These are phyloP conservation scores for Acer yangbiense DNA, from an alignment of 345 rosid genomes.

Conservation along the genomic window DNA sequence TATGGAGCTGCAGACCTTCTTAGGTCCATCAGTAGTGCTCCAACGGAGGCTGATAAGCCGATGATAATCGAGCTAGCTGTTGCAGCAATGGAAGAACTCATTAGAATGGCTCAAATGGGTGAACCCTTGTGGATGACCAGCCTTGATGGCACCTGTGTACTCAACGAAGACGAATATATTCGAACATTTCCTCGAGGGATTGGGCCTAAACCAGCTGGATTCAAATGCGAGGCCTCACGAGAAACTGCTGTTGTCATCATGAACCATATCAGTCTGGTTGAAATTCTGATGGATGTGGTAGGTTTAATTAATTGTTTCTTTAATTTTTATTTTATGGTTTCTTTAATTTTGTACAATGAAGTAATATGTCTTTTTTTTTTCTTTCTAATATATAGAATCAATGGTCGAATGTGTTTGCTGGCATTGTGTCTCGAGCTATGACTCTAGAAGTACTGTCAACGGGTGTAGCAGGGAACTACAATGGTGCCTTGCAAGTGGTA, in stretches of 20 bases:
- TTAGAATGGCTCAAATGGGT: slow-evolving; percentile 70
- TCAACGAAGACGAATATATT: slow-evolving; percentile 73
- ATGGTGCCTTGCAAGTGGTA: slow-evolving; percentile 89
- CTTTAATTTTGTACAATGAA: not conserved
- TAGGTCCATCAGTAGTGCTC: slow-evolving; percentile 50
- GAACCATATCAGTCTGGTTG: slow-evolving; percentile 66
- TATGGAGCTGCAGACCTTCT: slow-evolving; percentile 76
- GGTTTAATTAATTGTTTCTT: not conserved
- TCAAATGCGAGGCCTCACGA: slow-evolving; percentile 76
- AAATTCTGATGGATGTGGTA: slow-evolving; percentile 86
- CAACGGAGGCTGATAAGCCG: slow-evolving; percentile 64
- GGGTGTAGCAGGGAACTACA: slow-evolving; percentile 65
- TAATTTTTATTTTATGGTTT: not conserved
- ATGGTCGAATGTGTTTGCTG: slow-evolving; percentile 74
- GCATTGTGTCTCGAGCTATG: slow-evolving; percentile 67
- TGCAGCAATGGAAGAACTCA: slow-evolving; percentile 87
- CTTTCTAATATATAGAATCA: slow-evolving; percentile 48
- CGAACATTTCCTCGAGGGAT: slow-evolving; percentile 56
- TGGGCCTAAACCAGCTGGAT: slow-evolving; percentile 65
- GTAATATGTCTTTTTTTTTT: not conserved
- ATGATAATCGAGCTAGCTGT: slow-evolving; percentile 78
- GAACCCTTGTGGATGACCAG: slow-evolving; percentile 80
- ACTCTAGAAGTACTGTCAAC: slow-evolving; percentile 65
- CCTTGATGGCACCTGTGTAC: slow-evolving; percentile 44
- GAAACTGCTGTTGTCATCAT: slow-evolving; percentile 66